Evolutionary conservation across 805 yeast genomes (phyloP).

Genomic region (Metschnikowia koreensis): DNA sequence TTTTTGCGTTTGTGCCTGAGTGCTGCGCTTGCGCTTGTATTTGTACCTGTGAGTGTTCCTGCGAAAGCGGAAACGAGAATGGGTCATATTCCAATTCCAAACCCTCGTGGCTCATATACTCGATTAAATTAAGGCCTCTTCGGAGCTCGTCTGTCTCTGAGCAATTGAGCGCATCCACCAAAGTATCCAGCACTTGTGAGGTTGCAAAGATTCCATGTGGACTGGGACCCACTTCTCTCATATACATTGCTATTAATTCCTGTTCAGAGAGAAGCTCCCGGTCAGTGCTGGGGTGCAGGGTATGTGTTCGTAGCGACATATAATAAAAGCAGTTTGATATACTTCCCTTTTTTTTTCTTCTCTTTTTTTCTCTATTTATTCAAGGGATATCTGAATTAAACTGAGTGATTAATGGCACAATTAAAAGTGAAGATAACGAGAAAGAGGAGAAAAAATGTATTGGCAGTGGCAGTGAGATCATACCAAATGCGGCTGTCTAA

Average conservation of each 20-base stretch:
- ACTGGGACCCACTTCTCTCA: constrained; percentile 3
- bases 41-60: no score
- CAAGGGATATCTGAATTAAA: no score
- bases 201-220: not conserved
- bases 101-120: constrained; percentile 7
- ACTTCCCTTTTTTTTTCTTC: not conserved
- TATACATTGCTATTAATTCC: constrained; percentile 7
- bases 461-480: no score
- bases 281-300: not conserved
- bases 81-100: constrained; percentile 3
- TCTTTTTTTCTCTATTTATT: not conserved
- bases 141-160: constrained; percentile 1
- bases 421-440: no score
- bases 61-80: no score
- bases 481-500: not conserved
- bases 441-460: no score
- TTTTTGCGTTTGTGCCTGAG: not conserved
- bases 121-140: constrained; percentile 5
- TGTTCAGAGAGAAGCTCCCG: constrained; percentile 3
- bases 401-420: no score
- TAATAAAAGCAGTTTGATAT: no score
- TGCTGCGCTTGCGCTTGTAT: not conserved
- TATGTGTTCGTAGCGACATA: constrained; percentile 5
- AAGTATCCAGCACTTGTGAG: constrained; percentile 8
- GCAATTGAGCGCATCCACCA: not conserved